phyloP scores from a whole-genome alignment of 2,329 filamentous ascomycete species.

The Parastagonospora avenae region DNA sequence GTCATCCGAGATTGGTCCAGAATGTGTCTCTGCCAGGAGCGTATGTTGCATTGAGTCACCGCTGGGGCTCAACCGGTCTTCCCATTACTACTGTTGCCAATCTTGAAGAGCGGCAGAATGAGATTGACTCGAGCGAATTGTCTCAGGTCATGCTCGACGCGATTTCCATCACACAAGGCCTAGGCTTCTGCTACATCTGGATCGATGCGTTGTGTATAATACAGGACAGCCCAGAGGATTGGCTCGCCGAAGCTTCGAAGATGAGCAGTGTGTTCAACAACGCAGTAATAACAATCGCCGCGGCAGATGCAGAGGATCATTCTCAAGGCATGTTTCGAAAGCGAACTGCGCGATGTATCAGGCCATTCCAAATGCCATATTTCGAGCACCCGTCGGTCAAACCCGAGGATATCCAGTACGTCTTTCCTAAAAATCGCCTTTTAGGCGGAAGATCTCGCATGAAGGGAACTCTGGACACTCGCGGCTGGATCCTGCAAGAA shows the following conservation, averaged over 20 bases:
- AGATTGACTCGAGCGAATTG: neutral
- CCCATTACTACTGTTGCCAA: neutral
- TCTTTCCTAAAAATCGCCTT: neutral
- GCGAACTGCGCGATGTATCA: neutral
- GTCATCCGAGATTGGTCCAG: neutral
- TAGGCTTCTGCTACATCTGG: slow-evolving; percentile 15
- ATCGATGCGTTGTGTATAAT: slow-evolving; percentile 23
- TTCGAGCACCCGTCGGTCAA: neutral
- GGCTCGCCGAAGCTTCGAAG: slow-evolving; percentile 9
- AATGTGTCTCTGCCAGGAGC: neutral
- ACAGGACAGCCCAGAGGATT: slow-evolving; percentile 15
- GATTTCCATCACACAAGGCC: neutral
- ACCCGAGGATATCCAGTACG: neutral
- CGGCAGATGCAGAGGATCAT: slow-evolving; percentile 4
- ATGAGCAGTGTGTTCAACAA: slow-evolving; percentile 17
- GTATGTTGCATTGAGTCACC: neutral
- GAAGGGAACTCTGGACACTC: slow-evolving; percentile 8
- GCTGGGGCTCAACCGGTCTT: neutral
- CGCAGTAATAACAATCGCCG: slow-evolving; percentile 7
- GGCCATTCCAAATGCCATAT: neutral
- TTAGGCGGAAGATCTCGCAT: neutral
- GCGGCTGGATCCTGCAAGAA: slow-evolving; percentile 17
- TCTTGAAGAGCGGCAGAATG: neutral
- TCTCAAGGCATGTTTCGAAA: neutral
- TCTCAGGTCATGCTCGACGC: slow-evolving; percentile 1